Evolutionary conservation across 768 basidiomycete species (phyloP), one percentile per base, ranked within the genome.

Genomic region (Boletus bicolor): DNA sequence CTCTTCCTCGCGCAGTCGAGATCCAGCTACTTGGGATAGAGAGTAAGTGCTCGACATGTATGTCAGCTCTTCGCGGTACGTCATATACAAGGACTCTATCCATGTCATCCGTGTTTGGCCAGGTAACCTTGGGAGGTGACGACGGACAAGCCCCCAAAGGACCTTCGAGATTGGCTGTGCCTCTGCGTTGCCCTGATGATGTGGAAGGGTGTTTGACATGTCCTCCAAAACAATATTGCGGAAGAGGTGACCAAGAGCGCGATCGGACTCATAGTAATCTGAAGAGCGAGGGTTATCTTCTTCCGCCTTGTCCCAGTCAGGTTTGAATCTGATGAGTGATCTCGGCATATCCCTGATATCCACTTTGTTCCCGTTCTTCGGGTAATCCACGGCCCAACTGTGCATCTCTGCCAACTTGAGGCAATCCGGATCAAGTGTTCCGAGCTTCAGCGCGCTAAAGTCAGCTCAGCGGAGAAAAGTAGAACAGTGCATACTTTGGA

Each of bases 251-350:
- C 91, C 91, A 9, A 93, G 78, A 0, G 88, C 89, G 4, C 85
- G 80, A 28, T 70, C 73, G 2, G 90, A 92, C 45, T 77, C 73
- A 63, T 93, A 93, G 72, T 87, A 88, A 59, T 90, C 85, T 1
- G 79, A 79, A 19, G 78, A 63, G 7, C 80, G 78, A 21, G 81
- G 81, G 7, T 73, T 68, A 45, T 78, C 73, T 17, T 82, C 77
- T 61, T 87, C 85, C 15, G 79, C 79, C 21, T 78, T 79, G 55
- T 89, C 82, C 90, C 90, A 92, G 66, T 92, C 90, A 0, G 90
- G 90, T 62, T 87, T 91, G 67, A 79, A 82, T 17, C 77, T 76
- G 44, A 89, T 87, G 15, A 88, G 73, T 0, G 74, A 66, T 11
- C 71, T 68, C 4, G 90, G 89, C 32, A 88, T 67, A 4, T 71